phyloP scores from a whole-genome alignment of 1,284 basidiomycete genomes.

The Papiliotrema flavescens region DNA sequence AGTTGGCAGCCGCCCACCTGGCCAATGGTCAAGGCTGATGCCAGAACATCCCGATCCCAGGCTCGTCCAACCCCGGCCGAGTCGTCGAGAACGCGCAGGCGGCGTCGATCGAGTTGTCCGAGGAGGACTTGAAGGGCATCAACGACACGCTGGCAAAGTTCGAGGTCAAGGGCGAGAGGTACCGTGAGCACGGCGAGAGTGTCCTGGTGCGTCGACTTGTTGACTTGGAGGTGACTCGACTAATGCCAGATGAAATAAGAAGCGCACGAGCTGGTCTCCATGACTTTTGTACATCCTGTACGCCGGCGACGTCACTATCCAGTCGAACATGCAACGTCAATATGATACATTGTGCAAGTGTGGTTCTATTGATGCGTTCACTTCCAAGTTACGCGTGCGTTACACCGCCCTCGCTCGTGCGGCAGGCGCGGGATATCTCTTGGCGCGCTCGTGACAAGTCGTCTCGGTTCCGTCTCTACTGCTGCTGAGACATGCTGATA shows the following conservation, averaged over 20 bases:
- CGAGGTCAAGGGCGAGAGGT: slow-evolving; percentile 30
- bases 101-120: slow-evolving; percentile 51
- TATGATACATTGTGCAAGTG: too few species aligned
- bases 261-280: too few species aligned
- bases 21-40: not conserved
- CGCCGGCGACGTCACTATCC: too few species aligned
- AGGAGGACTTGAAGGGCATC: slow-evolving; percentile 46
- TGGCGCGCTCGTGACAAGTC: too few species aligned
- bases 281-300: too few species aligned
- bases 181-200: slow-evolving; percentile 5
- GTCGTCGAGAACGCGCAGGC: slow-evolving; percentile 54
- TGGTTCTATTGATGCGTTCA: too few species aligned
- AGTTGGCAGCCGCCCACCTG: slow-evolving; percentile 11
- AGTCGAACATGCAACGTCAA: too few species aligned
- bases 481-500: too few species aligned
- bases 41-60: slow-evolving; percentile 57
- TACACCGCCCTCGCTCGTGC: too few species aligned
- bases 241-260: not conserved
- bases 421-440: too few species aligned
- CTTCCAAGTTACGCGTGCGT: too few species aligned
- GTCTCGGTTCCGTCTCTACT: too few species aligned
- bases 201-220: not conserved
- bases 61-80: slow-evolving; percentile 53
- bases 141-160: slow-evolving; percentile 47
- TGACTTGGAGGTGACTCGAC: not conserved